These are phyloP conservation scores for Yarrowia galli DNA, from an alignment of 1,139 yeast species.

Conservation along the genomic window DNA sequence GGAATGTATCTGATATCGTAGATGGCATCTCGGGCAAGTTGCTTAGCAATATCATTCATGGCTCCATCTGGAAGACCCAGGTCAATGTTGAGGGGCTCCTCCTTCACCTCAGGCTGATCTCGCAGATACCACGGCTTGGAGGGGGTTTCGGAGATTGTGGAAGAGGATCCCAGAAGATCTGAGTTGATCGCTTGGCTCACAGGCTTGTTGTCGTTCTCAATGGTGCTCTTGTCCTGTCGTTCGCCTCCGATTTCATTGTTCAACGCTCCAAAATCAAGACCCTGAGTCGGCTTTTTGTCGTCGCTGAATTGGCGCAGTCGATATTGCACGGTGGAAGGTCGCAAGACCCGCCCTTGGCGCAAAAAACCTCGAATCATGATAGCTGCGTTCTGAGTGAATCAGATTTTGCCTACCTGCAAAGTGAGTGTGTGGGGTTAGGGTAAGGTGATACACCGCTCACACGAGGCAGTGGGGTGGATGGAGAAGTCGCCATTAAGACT, in stretches of 20 bases:
- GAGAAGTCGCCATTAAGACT: no score
- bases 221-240: background rate
- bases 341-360: constrained; percentile 21
- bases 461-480: background rate
- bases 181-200: background rate
- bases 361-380: constrained; percentile 29
- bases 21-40: constrained; percentile 20
- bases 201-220: background rate
- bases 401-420: constrained; percentile 41
- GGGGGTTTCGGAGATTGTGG: background rate
- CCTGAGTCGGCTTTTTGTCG: constrained; percentile 3
- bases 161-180: background rate
- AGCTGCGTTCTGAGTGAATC: background rate
- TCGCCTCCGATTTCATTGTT: constrained; percentile 7
- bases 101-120: constrained; percentile 42
- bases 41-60: constrained; percentile 43
- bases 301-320: constrained; percentile 13
- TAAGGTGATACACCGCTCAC: background rate
- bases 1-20: constrained; percentile 26
- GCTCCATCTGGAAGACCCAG: constrained; percentile 44
- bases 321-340: background rate
- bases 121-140: constrained; percentile 46
- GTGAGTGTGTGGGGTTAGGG: constrained; percentile 13
- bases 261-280: background rate
- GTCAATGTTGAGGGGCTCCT: constrained; percentile 39